These are phyloP conservation scores for Rhododendron ovatum DNA, from an alignment of 148 eudicot genomes.

Conservation along the genomic window DNA sequence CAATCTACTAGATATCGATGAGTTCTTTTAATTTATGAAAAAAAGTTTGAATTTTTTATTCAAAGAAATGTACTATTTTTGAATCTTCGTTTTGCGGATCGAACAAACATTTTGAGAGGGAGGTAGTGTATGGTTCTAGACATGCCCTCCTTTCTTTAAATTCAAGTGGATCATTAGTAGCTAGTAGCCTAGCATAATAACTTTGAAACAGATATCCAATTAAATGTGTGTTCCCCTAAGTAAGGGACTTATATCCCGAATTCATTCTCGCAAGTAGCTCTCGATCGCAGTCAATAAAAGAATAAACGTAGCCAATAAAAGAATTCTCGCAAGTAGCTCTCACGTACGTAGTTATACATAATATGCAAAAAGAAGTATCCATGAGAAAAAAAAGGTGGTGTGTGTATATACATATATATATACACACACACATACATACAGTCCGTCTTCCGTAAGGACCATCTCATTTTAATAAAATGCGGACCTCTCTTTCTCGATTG, in stretches of 20 bases:
- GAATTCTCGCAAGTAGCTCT: not conserved
- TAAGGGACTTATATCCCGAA: not conserved
- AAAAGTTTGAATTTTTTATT: too few species aligned
- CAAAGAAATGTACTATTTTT: too few species aligned
- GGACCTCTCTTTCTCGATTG: too few species aligned
- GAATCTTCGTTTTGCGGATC: too few species aligned
- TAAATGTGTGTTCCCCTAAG: not conserved
- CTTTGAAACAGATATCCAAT: not conserved
- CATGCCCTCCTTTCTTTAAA: not conserved
- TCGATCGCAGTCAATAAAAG: not conserved
- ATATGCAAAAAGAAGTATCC: not conserved
- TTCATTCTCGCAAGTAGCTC: not conserved
- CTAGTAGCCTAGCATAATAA: too few species aligned
- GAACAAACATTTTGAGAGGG: too few species aligned
- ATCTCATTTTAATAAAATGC: too few species aligned
- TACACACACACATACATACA: too few species aligned
- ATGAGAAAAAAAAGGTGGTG: not conserved
- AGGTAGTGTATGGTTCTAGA: too few species aligned
- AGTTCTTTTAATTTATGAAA: too few species aligned
- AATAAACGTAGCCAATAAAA: not conserved
- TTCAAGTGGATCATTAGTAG: not conserved
- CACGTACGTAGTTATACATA: not conserved
- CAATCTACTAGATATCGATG: too few species aligned
- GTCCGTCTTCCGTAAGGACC: too few species aligned
- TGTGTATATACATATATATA: not conserved